phyloP scores from a whole-genome alignment of 148 eudicot species.

The Amaranthus palmeri region DNA sequence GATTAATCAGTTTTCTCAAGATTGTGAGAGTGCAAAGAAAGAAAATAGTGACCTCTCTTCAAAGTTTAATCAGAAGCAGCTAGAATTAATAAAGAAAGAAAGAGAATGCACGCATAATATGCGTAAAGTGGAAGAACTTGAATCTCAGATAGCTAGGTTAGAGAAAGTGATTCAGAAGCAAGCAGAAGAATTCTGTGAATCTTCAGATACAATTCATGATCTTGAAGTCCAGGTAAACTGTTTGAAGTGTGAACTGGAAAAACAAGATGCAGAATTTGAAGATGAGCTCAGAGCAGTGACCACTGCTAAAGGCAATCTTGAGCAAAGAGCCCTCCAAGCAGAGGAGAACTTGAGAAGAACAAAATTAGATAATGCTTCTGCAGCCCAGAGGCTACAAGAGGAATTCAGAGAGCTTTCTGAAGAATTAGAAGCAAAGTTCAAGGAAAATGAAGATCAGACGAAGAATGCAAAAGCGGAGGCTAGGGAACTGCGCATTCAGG shows the following conservation, averaged over 20 bases:
- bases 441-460: constrained; percentile 59
- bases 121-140: constrained; percentile 46
- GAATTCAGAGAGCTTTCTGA: constrained; percentile 53
- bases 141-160: constrained; percentile 49
- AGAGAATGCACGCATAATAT: constrained; percentile 45
- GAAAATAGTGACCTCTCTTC: constrained; percentile 49
- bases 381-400: constrained; percentile 60
- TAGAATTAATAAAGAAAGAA: constrained; percentile 49
- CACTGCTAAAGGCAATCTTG: constrained; percentile 46
- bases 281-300: constrained; percentile 44
- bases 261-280: constrained; percentile 52
- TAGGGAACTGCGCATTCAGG: constrained; percentile 43
- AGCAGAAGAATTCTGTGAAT: constrained; percentile 51
- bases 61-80: constrained; percentile 45
- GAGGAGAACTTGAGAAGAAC: constrained; percentile 67
- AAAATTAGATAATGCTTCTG: constrained; percentile 41
- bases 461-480: constrained; percentile 49
- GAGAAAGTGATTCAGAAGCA: constrained; percentile 52
- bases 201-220: constrained; percentile 39
- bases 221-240: constrained; percentile 52
- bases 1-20: constrained; percentile 36
- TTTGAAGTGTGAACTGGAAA: constrained; percentile 61
- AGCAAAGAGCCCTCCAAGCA: constrained; percentile 60
- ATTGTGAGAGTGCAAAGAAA: constrained; percentile 47
- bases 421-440: constrained; percentile 56